These are phyloP conservation scores for Fraxinus excelsior DNA, from an alignment of 257 asterid species.

Conservation along the genomic window DNA sequence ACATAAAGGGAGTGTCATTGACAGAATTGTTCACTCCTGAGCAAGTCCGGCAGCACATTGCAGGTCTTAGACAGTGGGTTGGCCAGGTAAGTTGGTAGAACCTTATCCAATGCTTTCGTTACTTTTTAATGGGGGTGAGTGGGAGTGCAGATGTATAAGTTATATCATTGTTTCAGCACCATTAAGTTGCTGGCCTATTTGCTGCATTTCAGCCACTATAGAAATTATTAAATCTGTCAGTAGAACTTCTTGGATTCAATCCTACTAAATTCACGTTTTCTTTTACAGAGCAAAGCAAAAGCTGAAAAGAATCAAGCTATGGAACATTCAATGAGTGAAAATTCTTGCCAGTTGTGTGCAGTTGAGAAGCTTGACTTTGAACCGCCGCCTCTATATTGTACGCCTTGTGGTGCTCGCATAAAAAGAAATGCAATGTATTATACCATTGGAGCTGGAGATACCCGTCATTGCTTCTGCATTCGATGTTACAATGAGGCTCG, in stretches of 20 bases:
- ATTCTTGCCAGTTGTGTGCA: conserved; percentile 98
- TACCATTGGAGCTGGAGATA: conserved; percentile 86
- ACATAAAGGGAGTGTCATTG: conserved; percentile 90
- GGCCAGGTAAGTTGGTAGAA: conserved; percentile 77
- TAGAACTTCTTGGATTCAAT: conserved; percentile 16
- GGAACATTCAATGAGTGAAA: conserved; percentile 88
- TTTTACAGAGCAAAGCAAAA: conserved; percentile 86
- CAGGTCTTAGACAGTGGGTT: conserved; percentile 92
- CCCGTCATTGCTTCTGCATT: conserved; percentile 86
- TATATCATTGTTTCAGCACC: conserved; percentile 17
- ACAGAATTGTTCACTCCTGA: conserved; percentile 93
- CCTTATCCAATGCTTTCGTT: conserved; percentile 15
- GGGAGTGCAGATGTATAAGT: background rate
- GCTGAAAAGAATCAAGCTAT: conserved; percentile 94
- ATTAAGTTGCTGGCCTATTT: conserved; percentile 13
- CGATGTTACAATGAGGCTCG: conserved; percentile 88
- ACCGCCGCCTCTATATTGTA: conserved; percentile 94
- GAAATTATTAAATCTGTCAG: background rate
- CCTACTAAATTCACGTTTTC: conserved; percentile 22
- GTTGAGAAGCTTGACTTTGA: conserved; percentile 96
- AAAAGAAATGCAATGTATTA: conserved; percentile 92
- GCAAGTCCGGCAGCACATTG: conserved; percentile 84
- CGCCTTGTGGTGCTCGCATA: conserved; percentile 93
- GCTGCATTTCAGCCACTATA: conserved; percentile 8
- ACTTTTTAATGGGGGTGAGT: background rate